Evolutionary conservation across 2,329 filamentous ascomycete species (phyloP).

Genomic region (Aspergillus sp.): DNA sequence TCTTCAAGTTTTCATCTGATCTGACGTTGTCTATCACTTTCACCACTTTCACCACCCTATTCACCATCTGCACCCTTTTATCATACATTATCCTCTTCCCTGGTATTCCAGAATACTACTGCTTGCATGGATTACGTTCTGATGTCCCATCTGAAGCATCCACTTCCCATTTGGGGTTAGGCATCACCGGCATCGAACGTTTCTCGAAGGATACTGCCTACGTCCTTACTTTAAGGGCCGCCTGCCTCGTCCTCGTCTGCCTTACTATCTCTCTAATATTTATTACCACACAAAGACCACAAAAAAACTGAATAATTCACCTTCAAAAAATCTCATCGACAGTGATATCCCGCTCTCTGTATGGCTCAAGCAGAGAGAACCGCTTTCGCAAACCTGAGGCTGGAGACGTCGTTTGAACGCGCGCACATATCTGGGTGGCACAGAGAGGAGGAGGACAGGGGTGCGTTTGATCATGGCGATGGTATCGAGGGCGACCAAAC

Average conservation of each 20-base stretch:
- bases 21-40: conserved; percentile 6
- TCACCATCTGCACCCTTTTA: conserved; percentile 3
- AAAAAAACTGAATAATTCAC: background rate
- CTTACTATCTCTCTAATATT: too few relatives aligned
- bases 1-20: conserved; percentile 6
- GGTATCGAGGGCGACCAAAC: conserved; percentile 32
- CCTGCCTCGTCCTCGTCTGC: too few relatives aligned
- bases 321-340: background rate
- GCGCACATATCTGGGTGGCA: conserved; percentile 18
- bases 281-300: background rate
- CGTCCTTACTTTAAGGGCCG: background rate
- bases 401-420: conserved; percentile 32
- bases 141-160: background rate
- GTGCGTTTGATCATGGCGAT: conserved; percentile 21
- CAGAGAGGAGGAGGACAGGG: conserved; percentile 17
- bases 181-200: background rate
- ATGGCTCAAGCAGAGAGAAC: conserved; percentile 33
- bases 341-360: conserved; percentile 15
- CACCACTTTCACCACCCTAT: too few relatives aligned
- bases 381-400: conserved; percentile 28
- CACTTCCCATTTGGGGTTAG: background rate
- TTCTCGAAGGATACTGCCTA: background rate
- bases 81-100: conserved; percentile 1
- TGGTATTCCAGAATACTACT: background rate
- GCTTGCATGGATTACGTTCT: too few relatives aligned